phyloP scores from a whole-genome alignment of 2,329 filamentous ascomycete species.

The Tolypocladium nubicola region DNA sequence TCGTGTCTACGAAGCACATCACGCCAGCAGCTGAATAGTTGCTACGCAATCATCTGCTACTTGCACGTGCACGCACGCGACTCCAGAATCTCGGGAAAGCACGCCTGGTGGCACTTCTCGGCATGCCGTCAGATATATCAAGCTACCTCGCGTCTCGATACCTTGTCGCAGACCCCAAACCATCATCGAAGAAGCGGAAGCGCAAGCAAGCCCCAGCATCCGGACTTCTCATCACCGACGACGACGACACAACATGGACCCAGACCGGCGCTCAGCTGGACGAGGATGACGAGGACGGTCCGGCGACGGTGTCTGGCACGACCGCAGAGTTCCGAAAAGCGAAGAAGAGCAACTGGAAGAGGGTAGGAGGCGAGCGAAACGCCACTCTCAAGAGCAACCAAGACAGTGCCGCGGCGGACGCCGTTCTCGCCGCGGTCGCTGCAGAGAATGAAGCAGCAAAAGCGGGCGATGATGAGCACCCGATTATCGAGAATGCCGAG shows the following conservation, averaged over 20 bases:
- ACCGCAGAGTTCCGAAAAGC: conserved; percentile 58
- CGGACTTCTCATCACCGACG: conserved; percentile 55
- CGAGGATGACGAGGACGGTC: conserved; percentile 44
- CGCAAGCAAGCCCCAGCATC: conserved; percentile 39
- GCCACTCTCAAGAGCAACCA: conserved; percentile 16
- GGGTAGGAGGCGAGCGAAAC: conserved; percentile 37
- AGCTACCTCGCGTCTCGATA: conserved; percentile 90
- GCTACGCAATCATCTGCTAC: neutral
- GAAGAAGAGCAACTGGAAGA: conserved; percentile 76
- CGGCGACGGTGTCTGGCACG: conserved; percentile 37
- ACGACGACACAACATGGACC: conserved; percentile 47
- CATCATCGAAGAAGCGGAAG: conserved; percentile 50
- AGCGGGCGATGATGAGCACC: conserved; percentile 37
- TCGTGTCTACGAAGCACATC: neutral
- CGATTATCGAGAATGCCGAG: conserved; percentile 31
- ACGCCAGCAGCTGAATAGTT: neutral
- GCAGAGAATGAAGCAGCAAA: conserved; percentile 49
- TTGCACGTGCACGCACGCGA: neutral
- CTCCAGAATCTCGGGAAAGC: neutral
- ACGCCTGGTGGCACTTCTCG: neutral
- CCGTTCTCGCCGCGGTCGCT: conserved; percentile 63
- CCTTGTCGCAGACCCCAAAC: conserved; percentile 50
- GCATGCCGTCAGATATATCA: conserved; percentile 54
- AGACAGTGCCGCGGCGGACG: conserved; percentile 54
- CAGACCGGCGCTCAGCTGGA: conserved; percentile 25